A percentile compares a stretch with the other conserved stretches of the same genome.
Evolutionary conservation across 352 stramenopile species (phyloP).

Genomic region (Phytopythium delawarense): DNA sequence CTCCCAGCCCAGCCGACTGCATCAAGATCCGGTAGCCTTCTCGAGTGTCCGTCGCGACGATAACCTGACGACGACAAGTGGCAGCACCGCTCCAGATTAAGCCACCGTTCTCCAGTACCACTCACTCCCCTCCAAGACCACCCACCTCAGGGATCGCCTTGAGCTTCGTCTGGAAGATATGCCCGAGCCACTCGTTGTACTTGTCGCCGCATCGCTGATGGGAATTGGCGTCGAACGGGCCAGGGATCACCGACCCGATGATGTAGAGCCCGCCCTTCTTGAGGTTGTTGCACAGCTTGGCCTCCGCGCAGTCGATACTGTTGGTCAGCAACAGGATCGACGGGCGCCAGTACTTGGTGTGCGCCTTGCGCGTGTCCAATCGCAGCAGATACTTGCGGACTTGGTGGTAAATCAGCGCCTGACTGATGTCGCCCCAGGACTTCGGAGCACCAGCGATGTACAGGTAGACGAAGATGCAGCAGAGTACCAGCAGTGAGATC

Average conservation of each 20-base stretch:
- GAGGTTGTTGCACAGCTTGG: slow-evolving; percentile 66
- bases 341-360: slow-evolving; percentile 79
- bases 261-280: slow-evolving; percentile 84
- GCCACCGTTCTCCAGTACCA: not conserved
- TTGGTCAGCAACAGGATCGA: slow-evolving; percentile 64
- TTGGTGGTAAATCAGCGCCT: slow-evolving; percentile 85
- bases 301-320: slow-evolving; percentile 26
- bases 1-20: slow-evolving; percentile 59
- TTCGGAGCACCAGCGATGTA: slow-evolving; percentile 46
- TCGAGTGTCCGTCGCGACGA: slow-evolving; percentile 34
- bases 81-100: not conserved
- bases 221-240: slow-evolving; percentile 27
- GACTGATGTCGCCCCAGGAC: slow-evolving; percentile 76
- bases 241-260: slow-evolving; percentile 50
- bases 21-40: slow-evolving; percentile 68
- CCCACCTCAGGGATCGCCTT: slow-evolving; percentile 41
- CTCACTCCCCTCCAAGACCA: not conserved
- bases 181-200: slow-evolving; percentile 39
- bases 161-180: slow-evolving; percentile 41
- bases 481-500: slow-evolving; percentile 48
- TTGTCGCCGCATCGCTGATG: slow-evolving; percentile 26
- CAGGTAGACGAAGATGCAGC: slow-evolving; percentile 62
- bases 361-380: slow-evolving; percentile 53
- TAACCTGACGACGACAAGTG: slow-evolving; percentile 22
- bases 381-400: slow-evolving; percentile 77